These are phyloP conservation scores for Leccinum pellstonianum DNA, from an alignment of 768 basidiomycete species.

Conservation along the genomic window DNA sequence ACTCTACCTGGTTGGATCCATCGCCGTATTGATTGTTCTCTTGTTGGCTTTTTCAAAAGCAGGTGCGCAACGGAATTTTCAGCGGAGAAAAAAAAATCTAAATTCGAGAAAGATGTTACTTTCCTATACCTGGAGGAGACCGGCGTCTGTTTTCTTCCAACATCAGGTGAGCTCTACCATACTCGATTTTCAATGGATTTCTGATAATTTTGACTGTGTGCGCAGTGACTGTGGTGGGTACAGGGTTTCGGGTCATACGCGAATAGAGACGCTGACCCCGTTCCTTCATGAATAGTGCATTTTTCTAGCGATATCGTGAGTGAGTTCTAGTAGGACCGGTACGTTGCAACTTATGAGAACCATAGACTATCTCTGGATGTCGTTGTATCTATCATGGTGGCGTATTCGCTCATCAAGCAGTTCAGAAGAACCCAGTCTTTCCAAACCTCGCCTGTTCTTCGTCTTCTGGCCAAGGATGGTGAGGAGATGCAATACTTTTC, in stretches of 20 bases:
- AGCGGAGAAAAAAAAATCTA: not conserved
- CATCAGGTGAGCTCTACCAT: not conserved
- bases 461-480: conserved; percentile 9
- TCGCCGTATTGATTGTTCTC: not conserved
- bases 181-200: not conserved
- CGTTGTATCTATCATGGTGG: not conserved
- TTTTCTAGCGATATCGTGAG: conserved; percentile 1
- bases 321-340: not conserved
- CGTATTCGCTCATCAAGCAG: conserved; percentile 3
- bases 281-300: conserved; percentile 3
- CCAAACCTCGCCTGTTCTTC: not conserved
- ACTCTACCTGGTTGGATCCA: conserved; percentile 2
- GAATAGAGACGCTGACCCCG: too few relatives aligned
- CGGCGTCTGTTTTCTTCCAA: not conserved
- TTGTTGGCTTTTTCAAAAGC: not conserved
- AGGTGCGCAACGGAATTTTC: not conserved
- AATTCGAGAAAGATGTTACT: not conserved
- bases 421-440: not conserved
- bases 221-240: not conserved
- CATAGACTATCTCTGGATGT: conserved; percentile 3
- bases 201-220: not conserved
- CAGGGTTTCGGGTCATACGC: not conserved
- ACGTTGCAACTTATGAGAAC: not conserved
- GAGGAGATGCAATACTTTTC: not conserved
- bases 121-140: conserved; percentile 3